phyloP scores from a whole-genome alignment of 2,329 filamentous ascomycete species.

The Aspergillus tamarii region DNA sequence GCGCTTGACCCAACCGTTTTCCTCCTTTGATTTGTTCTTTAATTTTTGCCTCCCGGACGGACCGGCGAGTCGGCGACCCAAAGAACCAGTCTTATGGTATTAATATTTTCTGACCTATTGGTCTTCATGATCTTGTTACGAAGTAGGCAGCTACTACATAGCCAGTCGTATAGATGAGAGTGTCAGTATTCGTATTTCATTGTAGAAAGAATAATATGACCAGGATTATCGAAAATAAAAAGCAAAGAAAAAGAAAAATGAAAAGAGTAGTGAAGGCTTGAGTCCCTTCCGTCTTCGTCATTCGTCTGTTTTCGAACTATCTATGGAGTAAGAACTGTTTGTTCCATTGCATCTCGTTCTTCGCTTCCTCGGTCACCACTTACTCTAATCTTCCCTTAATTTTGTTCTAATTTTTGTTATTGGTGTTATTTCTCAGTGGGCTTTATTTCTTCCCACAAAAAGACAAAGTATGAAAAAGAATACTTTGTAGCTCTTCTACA shows the following conservation, averaged over 20 bases:
- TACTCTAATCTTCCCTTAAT: background rate
- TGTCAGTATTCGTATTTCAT: background rate
- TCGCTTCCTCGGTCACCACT: background rate
- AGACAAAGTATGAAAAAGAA: background rate
- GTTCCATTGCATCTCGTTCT: slow-evolving; percentile 7
- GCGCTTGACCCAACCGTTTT: slow-evolving; percentile 26
- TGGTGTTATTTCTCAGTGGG: background rate
- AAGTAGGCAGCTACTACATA: background rate
- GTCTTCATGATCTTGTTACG: background rate
- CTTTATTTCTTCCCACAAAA: background rate
- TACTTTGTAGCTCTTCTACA: background rate
- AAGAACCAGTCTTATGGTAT: slow-evolving; percentile 13
- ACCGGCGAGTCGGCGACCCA: slow-evolving; percentile 28
- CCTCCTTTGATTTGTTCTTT: background rate
- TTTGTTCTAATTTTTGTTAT: too few relatives aligned
- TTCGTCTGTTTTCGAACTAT: slow-evolving; percentile 10
- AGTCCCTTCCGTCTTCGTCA: slow-evolving; percentile 11
- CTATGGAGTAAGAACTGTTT: slow-evolving; percentile 3
- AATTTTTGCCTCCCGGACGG: slow-evolving; percentile 27
- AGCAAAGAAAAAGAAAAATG: background rate
- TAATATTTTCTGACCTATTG: slow-evolving; percentile 6
- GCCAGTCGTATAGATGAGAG: background rate
- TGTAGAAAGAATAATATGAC: background rate
- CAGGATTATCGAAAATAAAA: too few relatives aligned
- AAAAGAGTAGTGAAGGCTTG: slow-evolving; percentile 2